Base-by-base conservation (phyloP, 2,329 filamentous ascomycete genomes). In the Coleophoma cylindrospora region DNA sequence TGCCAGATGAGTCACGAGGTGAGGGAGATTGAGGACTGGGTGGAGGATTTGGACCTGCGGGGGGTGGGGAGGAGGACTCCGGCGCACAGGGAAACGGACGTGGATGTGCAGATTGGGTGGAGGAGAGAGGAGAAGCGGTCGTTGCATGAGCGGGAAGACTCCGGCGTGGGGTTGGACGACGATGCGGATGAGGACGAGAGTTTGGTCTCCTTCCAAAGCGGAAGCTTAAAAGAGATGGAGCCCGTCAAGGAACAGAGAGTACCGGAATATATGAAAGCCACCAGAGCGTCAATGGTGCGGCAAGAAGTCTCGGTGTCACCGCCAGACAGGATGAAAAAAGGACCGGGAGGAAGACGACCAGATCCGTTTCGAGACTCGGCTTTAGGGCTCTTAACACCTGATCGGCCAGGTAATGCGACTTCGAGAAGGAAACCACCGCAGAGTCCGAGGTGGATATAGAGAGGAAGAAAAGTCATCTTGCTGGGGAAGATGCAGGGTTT, bases 1-100 rank as follows among this genome's bases (percentile, higher is more conserved):
- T n/a, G 52, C 11, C 50, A 54, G 4, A 40, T 49, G 13, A 33
- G 34, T 7, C 49, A 45, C 13, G 21, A 54, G 34, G 34, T 38
- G 4, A 37, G 32, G 2, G 52, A 52, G 13, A 48, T 57, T 8
- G 45, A 41, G 38, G 33, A 45, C 21, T 34, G 7, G 41, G 41
- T 44, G 27, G 41, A 27, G 11, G 41, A 27, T 33, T 32, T 44
- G 27, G 27, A 44, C 13, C 41, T 44, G n/a, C 12, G 22, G 11
- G 40, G 40, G 8, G 40, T 41, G 4, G 40, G 40, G 6, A 41
- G 17, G 40, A 41, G 15, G 15, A 41, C 15, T 11, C 14, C 14
- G 11, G 40, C 11, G 17, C 17, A 11, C 2, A 17, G 17, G 15
- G 10, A 13, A n/a, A 17, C 14, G 40, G 17, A 40, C 8, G 37